Base-by-base conservation (phyloP, 2,329 filamentous ascomycete species). In the Phyllosticta capitalensis region DNA sequence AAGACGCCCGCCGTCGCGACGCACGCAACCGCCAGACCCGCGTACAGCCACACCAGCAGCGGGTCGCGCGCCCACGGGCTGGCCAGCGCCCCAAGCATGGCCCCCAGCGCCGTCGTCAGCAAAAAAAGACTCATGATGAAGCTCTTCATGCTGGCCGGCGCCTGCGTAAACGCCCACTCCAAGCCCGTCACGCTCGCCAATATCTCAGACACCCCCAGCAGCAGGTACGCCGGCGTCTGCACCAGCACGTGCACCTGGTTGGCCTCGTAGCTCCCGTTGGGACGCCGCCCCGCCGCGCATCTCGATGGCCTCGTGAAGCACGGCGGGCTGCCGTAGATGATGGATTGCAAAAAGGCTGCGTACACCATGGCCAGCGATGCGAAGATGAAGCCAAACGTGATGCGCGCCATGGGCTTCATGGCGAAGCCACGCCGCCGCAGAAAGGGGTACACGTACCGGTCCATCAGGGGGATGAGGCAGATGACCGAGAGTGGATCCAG, bases 31-130 rank as follows among this genome's bases (percentile, higher is more conserved):
- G 78, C 79, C n/a, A 87, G 71, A 20, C 81, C 81, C 22, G 77
- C 75, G 65, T 87, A 88, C 78, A 89, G 81, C 83, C 84, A 88
- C 60, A 85, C 67, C 65, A 88, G 79, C 64, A 83, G 78, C 21
- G 86, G 87, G 67, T 90, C 83, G 60, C 79, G 79, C 6, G 83
- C 81, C 5, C 78, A 72, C 0, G 85, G 83, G 1, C 83, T 79
- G 12, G 89, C 73, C 2, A 84, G 80, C 64, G 85, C 81, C 2
- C 81, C 83, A 21, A 90, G 72, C 30, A 81, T 81, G 1, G 82
- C 78, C 2, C 81, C 82, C 52, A 83, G 76, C 2, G 83, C 83
- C 52, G 76, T 81, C 48, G 82, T 85, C 62, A 86, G 76, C 60
- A 85, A 75, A 65, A 82, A 85, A n/a, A 86, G 67, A 77, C 78